Conservation (phyloP, 148 eudicot genomes). For the Chenopodium formosanum region DNA sequence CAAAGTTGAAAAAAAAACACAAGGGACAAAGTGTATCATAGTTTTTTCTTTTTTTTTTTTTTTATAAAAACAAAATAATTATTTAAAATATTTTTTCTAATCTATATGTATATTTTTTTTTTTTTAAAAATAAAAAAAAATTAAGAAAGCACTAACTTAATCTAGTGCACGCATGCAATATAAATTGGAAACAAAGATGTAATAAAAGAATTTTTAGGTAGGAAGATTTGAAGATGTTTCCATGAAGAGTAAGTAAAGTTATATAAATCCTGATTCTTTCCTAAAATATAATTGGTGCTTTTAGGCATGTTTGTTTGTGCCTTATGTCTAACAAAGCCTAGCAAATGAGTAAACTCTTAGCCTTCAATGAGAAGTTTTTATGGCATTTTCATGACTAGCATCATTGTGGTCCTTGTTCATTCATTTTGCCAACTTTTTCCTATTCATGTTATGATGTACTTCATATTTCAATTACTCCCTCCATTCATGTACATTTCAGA, state of each 20-base stretch:
- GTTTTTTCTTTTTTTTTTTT: too few species aligned
- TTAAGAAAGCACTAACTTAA: slow-evolving; percentile 7
- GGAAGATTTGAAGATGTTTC: slow-evolving; percentile 12
- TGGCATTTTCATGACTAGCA: neutral
- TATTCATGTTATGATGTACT: too few species aligned
- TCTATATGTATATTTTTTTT: too few species aligned
- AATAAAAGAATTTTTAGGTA: neutral
- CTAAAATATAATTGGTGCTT: neutral
- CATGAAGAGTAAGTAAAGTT: slow-evolving; percentile 4
- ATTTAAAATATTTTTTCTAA: too few species aligned
- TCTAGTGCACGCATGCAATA: slow-evolving; percentile 25
- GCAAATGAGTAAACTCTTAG: slow-evolving; percentile 4
- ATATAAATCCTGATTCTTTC: neutral
- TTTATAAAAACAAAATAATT: too few species aligned
- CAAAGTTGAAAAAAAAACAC: slow-evolving; percentile 22
- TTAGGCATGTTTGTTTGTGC: slow-evolving; percentile 9
- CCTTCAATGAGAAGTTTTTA: neutral
- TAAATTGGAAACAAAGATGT: slow-evolving; percentile 5
- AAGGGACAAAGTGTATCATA: slow-evolving; percentile 8
- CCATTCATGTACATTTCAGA: too few species aligned
- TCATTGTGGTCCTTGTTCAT: slow-evolving; percentile 9
- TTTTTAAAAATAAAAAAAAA: too few species aligned
- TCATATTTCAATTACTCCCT: too few species aligned
- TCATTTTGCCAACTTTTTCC: neutral
- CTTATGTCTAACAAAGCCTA: neutral